Conservation (phyloP, 495 filamentous ascomycete genomes). For the Lophiostoma macrostomum region DNA sequence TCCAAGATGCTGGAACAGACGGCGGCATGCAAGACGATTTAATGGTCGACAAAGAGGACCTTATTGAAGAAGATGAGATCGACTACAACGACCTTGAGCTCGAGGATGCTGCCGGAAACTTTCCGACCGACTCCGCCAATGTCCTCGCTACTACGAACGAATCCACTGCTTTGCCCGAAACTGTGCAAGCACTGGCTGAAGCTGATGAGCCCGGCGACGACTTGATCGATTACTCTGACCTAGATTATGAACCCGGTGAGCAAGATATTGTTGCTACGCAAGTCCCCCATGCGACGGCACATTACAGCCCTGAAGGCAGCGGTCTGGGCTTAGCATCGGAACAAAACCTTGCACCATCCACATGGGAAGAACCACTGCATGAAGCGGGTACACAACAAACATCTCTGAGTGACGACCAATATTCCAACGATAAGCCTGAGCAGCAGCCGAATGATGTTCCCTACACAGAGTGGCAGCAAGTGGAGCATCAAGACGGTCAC, state of each 20-base stretch:
- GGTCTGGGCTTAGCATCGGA: too few species aligned
- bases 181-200: background rate
- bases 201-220: conserved; percentile 6
- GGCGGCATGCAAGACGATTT: conserved; percentile 8
- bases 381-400: too few species aligned
- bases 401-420: too few species aligned
- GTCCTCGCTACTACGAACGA: background rate
- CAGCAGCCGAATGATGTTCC: background rate
- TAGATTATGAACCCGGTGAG: too few species aligned
- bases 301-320: too few species aligned
- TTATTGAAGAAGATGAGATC: conserved; percentile 12
- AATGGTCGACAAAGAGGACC: conserved; percentile 17
- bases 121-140: background rate
- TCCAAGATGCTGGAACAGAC: conserved; percentile 3
- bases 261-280: background rate
- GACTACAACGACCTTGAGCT: conserved; percentile 8
- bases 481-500: background rate
- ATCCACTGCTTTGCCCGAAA: too few species aligned
- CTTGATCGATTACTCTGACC: conserved; percentile 18
- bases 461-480: background rate
- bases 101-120: background rate
- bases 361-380: too few species aligned
- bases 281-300: background rate
- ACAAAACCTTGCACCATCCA: too few species aligned
- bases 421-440: background rate